Conservation (phyloP, 2,329 filamentous ascomycete species). For the Ceratocystis papillata region DNA sequence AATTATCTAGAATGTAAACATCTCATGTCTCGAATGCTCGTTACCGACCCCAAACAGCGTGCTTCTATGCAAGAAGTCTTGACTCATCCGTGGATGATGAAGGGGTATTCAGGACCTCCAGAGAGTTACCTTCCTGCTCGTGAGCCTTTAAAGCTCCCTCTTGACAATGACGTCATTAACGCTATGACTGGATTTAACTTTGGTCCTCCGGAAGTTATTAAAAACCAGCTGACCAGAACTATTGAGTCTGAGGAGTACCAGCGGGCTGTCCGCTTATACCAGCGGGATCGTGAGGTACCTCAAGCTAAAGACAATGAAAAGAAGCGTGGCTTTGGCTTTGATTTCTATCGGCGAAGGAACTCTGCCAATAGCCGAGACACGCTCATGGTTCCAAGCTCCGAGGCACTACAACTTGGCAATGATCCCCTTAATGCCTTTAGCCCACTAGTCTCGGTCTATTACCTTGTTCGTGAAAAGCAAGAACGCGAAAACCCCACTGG, state of each 20-base stretch:
- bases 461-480: slow-evolving; percentile 88
- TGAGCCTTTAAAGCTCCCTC: slow-evolving; percentile 72
- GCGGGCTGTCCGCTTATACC: slow-evolving; percentile 60
- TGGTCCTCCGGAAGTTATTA: slow-evolving; percentile 74
- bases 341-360: slow-evolving; percentile 92
- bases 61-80: slow-evolving; percentile 85
- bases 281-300: slow-evolving; percentile 52
- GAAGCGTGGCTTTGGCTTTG: slow-evolving; percentile 75
- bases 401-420: slow-evolving; percentile 68
- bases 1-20: slow-evolving; percentile 68
- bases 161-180: slow-evolving; percentile 72
- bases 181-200: slow-evolving; percentile 99
- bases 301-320: slow-evolving; percentile 62
- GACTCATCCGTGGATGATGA: slow-evolving; percentile 90
- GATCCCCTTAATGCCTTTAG: slow-evolving; percentile 91
- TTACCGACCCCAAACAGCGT: slow-evolving; percentile 80
- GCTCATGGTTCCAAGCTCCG: slow-evolving; percentile 68
- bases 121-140: slow-evolving; percentile 80
- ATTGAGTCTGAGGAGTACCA: slow-evolving; percentile 93
- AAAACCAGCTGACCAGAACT: slow-evolving; percentile 67
- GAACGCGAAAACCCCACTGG: slow-evolving; percentile 52
- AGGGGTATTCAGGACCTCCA: slow-evolving; percentile 74
- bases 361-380: slow-evolving; percentile 84
- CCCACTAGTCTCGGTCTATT: slow-evolving; percentile 86
- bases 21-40: slow-evolving; percentile 87